Percentiles rank a stretch among this genome's conserved stretches.
Evolutionary conservation across 768 basidiomycete species (phyloP).

Genomic region (Pleurotus cornucopiae): DNA sequence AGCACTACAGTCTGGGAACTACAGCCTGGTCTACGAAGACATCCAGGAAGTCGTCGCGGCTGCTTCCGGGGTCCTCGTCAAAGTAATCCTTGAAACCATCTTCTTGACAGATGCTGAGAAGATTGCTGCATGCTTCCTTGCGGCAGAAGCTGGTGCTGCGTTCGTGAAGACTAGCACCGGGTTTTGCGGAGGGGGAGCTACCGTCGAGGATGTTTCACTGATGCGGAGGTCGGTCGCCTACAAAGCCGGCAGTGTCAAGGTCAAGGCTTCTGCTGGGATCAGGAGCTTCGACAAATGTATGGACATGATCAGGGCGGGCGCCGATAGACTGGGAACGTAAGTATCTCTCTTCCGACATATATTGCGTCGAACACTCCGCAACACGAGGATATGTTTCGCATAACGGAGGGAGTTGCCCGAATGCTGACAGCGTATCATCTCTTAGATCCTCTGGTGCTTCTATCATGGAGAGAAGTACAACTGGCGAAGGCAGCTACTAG

Average conservation of each 20-base stretch:
- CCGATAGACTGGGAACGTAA: conserved; percentile 52
- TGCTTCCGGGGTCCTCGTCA: conserved; percentile 30
- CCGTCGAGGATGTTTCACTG: conserved; percentile 37
- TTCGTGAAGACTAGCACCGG: conserved; percentile 57
- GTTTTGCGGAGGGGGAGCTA: conserved; percentile 44
- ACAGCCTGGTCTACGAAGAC: conserved; percentile 32
- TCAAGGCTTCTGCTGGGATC: conserved; percentile 53
- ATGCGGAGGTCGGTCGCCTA: conserved; percentile 38
- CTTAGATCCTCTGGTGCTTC: conserved; percentile 7
- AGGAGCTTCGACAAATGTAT: conserved; percentile 39
- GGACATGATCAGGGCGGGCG: conserved; percentile 45
- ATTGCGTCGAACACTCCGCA: no score
- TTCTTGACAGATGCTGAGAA: conserved; percentile 42
- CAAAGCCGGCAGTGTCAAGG: conserved; percentile 32
- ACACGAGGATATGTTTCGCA: conserved; percentile 4
- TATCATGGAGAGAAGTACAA: background rate
- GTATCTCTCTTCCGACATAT: conserved; percentile 11
- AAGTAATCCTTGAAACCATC: conserved; percentile 50
- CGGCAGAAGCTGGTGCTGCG: conserved; percentile 45
- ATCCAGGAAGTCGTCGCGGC: conserved; percentile 34
- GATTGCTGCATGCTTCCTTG: conserved; percentile 40
- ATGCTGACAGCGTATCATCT: background rate
- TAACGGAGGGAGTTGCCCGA: background rate
- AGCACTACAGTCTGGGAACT: conserved; percentile 35
- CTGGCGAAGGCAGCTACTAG: background rate